Base-by-base conservation (phyloP, 306 rosid genomes). In the Quercus gilva region DNA sequence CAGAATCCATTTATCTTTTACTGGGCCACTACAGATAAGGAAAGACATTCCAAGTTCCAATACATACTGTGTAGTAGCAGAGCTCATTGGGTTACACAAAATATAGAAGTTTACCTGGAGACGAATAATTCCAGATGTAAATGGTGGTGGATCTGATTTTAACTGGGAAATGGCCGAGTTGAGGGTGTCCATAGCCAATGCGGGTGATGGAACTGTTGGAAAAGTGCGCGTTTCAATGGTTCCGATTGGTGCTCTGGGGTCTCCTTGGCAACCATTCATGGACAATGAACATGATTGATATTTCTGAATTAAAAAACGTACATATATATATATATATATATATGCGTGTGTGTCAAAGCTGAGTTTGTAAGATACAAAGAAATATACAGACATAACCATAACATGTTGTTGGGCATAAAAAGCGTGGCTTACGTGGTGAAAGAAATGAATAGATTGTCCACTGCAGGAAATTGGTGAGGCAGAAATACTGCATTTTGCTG, bases 191-290 rank as follows among this genome's bases (percentile, higher is more conserved):
- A 89, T 53, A 7, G 97, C 98, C 89, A 80, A 43, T 23, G 92
- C 77, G 72, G 84, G 85, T 2, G 98, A 83, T 28, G 86, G 55
- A 75, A 90, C 97, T 5, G 87, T 73, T 11, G 82, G 68, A 29
- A 92, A 80, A 3, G 84, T 86, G 10, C 85, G 88, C 0, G 97
- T 92, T 77, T 91, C 93, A 26, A 87, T 82, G 35, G 83, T 92
- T 11, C 87, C 92, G 6, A 91, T 79, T 0, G 91, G 86, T 6
- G 23, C 80, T 53, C 78, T 71, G 8, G 63, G 45, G 10, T 80
- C 87, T 82, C 81, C 84, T 63, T 43, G 68, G 87, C 94, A 89
- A 6, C 99, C 99, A 58, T 95, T 91, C 92, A 95, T 90, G 33
- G 91, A 91, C 78, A 83, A 85, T 13, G 83, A 77, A 83, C 94